A percentile compares a stretch with the other conserved stretches of the same genome.
Conservation (phyloP, 1,284 basidiomycete species). For the Xerocomus amazonicus region DNA sequence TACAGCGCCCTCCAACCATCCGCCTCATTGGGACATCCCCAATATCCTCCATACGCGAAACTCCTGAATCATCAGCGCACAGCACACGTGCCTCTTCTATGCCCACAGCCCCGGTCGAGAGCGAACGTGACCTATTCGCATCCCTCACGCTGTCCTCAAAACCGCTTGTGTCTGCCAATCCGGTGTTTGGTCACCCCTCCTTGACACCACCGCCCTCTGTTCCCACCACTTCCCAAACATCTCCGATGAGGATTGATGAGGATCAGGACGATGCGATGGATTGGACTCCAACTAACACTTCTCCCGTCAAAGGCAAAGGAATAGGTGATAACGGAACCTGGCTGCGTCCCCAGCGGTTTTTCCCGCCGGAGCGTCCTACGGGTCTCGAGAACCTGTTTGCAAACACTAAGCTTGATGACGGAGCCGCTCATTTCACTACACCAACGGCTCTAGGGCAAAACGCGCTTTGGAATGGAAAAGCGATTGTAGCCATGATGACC, state of each 20-base stretch:
- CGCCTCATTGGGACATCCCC: slow-evolving; percentile 58
- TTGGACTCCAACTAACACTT: slow-evolving; percentile 58
- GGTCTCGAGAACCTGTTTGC: slow-evolving; percentile 74
- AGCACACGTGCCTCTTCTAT: slow-evolving; percentile 25
- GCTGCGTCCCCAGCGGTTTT: slow-evolving; percentile 68
- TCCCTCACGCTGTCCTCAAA: slow-evolving; percentile 61
- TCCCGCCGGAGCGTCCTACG: slow-evolving; percentile 71
- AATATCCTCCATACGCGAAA: slow-evolving; percentile 36
- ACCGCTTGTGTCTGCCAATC: slow-evolving; percentile 46
- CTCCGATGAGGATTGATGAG: slow-evolving; percentile 25
- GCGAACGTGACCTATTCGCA: slow-evolving; percentile 58
- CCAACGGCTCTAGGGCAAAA: neutral
- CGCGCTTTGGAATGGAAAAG: neutral
- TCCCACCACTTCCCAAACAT: slow-evolving; percentile 17
- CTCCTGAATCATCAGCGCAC: slow-evolving; percentile 27
- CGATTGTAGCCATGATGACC: slow-evolving; percentile 32
- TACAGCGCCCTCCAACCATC: slow-evolving; percentile 63
- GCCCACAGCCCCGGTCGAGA: slow-evolving; percentile 30
- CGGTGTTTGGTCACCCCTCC: slow-evolving; percentile 70
- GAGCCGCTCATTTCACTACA: slow-evolving; percentile 13
- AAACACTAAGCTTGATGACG: slow-evolving; percentile 55
- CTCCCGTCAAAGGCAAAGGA: slow-evolving; percentile 19
- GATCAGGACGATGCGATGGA: slow-evolving; percentile 58
- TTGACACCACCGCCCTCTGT: slow-evolving; percentile 26
- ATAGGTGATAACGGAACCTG: slow-evolving; percentile 39